Percentiles rank a stretch among this genome's conserved stretches.
Conservation (phyloP, 2,329 filamentous ascomycete genomes). For the Fusarium sp. region DNA sequence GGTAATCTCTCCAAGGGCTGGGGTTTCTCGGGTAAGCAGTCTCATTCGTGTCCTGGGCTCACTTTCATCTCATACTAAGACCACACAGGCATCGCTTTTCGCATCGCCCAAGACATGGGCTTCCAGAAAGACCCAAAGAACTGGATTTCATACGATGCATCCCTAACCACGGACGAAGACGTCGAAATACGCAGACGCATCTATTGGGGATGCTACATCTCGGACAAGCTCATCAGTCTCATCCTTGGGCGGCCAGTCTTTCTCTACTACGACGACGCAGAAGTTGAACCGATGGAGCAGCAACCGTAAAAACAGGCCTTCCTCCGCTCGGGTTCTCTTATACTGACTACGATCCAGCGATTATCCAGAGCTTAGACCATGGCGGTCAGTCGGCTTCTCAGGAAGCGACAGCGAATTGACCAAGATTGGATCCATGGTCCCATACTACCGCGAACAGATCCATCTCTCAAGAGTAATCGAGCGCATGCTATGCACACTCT, state of each 20-base stretch:
- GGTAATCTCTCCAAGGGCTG: conserved; percentile 46
- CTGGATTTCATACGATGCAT: conserved; percentile 38
- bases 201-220: conserved; percentile 47
- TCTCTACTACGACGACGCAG: conserved; percentile 6
- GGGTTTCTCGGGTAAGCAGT: conserved; percentile 40
- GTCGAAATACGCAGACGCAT: conserved; percentile 45
- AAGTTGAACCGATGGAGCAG: conserved; percentile 14
- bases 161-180: conserved; percentile 37
- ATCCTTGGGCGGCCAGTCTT: background rate
- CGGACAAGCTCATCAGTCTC: conserved; percentile 42
- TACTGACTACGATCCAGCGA: conserved; percentile 8
- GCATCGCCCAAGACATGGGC: conserved; percentile 46
- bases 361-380: conserved; percentile 35
- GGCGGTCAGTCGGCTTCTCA: conserved; percentile 41
- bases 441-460: conserved; percentile 37
- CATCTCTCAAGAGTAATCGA: conserved; percentile 35
- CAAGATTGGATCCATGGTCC: conserved; percentile 28
- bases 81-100: conserved; percentile 46
- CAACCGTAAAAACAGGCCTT: background rate
- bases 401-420: conserved; percentile 7
- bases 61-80: background rate
- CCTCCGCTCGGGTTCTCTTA: no score
- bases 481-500: conserved; percentile 30
- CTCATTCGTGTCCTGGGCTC: background rate
- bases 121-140: conserved; percentile 43